phyloP scores from a whole-genome alignment of 352 stramenopile species.

The Poterioochromonas sp. region DNA sequence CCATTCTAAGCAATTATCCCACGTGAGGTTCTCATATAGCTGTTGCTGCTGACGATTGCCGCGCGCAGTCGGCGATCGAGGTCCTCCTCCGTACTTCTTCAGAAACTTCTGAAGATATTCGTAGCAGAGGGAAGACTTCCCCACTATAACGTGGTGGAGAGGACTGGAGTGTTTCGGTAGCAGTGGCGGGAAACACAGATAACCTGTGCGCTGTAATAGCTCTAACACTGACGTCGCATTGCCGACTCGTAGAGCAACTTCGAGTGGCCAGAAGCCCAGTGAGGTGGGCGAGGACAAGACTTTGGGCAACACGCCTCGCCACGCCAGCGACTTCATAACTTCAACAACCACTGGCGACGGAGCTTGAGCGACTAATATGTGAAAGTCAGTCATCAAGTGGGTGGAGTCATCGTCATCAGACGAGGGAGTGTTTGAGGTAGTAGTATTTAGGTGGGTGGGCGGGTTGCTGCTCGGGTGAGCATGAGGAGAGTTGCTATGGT shows the following conservation, averaged over 20 bases:
- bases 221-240: neutral
- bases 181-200: neutral
- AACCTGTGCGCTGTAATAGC: neutral
- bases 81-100: neutral
- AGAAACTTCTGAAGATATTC: neutral
- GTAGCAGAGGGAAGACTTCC: neutral
- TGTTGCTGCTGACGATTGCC: too few species aligned
- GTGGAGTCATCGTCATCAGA: too few species aligned
- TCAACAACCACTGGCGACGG: neutral
- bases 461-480: too few species aligned
- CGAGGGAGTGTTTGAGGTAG: too few species aligned
- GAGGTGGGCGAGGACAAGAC: neutral
- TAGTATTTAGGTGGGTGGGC: too few species aligned
- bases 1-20: neutral
- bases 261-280: neutral
- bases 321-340: neutral
- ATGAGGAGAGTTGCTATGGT: too few species aligned
- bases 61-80: too few species aligned
- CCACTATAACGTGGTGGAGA: neutral
- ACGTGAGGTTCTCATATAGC: too few species aligned
- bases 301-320: neutral
- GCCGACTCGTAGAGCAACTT: neutral
- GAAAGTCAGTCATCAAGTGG: neutral
- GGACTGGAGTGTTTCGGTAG: neutral
- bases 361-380: neutral